Evolutionary conservation across 371 early-diverging fungal species (phyloP).

Genomic region (Mortierella sp.): DNA sequence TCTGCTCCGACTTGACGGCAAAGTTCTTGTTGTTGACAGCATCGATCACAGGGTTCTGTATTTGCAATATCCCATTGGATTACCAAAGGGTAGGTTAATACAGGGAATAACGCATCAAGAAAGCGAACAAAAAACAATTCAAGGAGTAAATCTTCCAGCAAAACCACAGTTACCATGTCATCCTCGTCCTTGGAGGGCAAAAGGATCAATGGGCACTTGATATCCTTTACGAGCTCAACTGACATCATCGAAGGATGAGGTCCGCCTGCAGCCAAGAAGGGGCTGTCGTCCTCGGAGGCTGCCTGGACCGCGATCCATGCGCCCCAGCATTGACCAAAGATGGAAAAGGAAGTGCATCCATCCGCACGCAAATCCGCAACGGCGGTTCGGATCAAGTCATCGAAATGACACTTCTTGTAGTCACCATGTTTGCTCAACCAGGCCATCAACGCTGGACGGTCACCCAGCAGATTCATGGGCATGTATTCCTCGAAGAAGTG

Average conservation of each 20-base stretch:
- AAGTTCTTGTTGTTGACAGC: slow-evolving; percentile 33
- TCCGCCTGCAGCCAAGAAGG: slow-evolving; percentile 32
- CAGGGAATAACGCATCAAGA: too few relatives aligned
- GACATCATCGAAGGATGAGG: slow-evolving; percentile 42
- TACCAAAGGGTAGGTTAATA: too few relatives aligned
- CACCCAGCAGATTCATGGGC: slow-evolving; percentile 9
- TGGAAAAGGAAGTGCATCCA: slow-evolving; percentile 40
- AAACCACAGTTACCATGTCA: slow-evolving; percentile 49
- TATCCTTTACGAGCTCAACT: slow-evolving; percentile 23
- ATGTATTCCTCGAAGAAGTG: slow-evolving; percentile 22
- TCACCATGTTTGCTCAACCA: slow-evolving; percentile 39
- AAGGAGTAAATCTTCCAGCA: too few relatives aligned
- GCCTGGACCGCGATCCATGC: slow-evolving; percentile 28
- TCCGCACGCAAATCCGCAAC: slow-evolving; percentile 41
- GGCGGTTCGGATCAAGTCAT: slow-evolving; percentile 24
- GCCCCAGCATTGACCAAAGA: slow-evolving; percentile 57
- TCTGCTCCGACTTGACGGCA: slow-evolving; percentile 30
- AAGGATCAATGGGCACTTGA: slow-evolving; percentile 37
- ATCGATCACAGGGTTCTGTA: slow-evolving; percentile 37
- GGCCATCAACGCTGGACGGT: slow-evolving; percentile 13
- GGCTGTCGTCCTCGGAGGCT: slow-evolving; percentile 28
- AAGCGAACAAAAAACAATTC: too few relatives aligned
- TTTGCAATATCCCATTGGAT: too few relatives aligned
- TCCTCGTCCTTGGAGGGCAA: slow-evolving; percentile 51
- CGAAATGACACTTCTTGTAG: slow-evolving; percentile 33